These are phyloP conservation scores for Coprinopsis strossmayeri DNA, from an alignment of 768 basidiomycete species.

Conservation along the genomic window DNA sequence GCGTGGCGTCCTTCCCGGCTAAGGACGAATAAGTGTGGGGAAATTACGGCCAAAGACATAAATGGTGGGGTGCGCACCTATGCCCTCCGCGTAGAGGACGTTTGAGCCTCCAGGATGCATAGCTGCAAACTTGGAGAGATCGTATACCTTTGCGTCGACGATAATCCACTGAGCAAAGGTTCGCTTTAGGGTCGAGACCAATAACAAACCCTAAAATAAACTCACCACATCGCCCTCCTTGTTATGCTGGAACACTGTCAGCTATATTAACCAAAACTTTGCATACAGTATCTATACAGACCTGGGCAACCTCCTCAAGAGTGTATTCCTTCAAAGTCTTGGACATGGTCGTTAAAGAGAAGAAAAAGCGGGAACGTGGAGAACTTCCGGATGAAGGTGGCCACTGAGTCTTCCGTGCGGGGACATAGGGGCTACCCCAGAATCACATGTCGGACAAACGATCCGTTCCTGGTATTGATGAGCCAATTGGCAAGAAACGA, in stretches of 20 bases:
- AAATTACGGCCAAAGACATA: neutral
- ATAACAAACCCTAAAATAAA: conserved; percentile 6
- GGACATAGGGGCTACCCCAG: neutral
- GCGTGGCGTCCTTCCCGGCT: conserved; percentile 60
- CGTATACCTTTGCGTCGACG: conserved; percentile 76
- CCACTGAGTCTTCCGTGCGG: too few species aligned
- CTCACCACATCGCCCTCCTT: conserved; percentile 74
- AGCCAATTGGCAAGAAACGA: too few species aligned
- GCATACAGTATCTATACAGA: conserved; percentile 20
- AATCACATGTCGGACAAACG: conserved; percentile 3
- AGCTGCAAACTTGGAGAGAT: conserved; percentile 72
- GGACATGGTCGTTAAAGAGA: conserved; percentile 14
- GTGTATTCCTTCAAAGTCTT: conserved; percentile 33
- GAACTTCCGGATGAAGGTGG: too few species aligned
- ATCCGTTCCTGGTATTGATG: too few species aligned
- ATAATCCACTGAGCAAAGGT: conserved; percentile 59
- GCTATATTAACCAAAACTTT: neutral
- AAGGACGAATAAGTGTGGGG: neutral
- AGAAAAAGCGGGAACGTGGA: neutral
- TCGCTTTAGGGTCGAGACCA: neutral
- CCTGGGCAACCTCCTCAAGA: conserved; percentile 62
- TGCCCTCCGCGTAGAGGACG: conserved; percentile 57
- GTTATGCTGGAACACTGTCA: conserved; percentile 61
- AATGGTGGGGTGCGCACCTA: conserved; percentile 41
- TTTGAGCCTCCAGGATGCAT: conserved; percentile 82